These are phyloP conservation scores for Pulveroboletus sp. DNA, from an alignment of 1,284 basidiomycete genomes.

Conservation along the genomic window DNA sequence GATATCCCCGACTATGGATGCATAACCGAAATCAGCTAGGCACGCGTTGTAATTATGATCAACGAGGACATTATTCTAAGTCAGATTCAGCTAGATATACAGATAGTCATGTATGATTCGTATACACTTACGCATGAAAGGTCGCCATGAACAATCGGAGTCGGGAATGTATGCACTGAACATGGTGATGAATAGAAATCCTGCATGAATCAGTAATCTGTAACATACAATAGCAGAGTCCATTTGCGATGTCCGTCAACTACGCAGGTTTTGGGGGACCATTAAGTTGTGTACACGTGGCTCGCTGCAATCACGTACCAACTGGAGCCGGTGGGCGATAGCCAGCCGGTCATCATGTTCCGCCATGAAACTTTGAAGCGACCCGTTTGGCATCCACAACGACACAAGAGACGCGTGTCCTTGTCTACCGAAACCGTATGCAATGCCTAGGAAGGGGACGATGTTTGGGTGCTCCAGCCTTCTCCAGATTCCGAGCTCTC, in stretches of 20 bases:
- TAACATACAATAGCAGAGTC: neutral
- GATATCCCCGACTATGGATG: neutral
- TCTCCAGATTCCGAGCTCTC: no score
- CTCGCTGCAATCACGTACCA: neutral
- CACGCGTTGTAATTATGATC: neutral
- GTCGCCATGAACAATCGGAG: neutral
- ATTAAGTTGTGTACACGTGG: neutral
- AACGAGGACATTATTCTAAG: conserved; percentile 1
- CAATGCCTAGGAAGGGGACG: no score
- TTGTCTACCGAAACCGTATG: neutral
- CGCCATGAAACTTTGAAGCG: neutral
- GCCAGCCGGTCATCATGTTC: neutral
- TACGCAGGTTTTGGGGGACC: neutral
- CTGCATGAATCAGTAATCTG: no score
- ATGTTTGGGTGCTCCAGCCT: no score
- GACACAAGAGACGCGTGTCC: neutral
- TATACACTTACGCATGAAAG: neutral
- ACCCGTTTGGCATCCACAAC: neutral
- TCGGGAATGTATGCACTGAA: neutral
- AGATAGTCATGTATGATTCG: no score
- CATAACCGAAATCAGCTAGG: neutral
- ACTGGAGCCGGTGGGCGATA: neutral
- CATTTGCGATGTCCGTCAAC: neutral
- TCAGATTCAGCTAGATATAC: neutral
- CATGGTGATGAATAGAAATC: neutral